Evolutionary conservation across 1,284 basidiomycete species (phyloP), one percentile per base, ranked within the genome.

Genomic region (Termitomyces sp.): DNA sequence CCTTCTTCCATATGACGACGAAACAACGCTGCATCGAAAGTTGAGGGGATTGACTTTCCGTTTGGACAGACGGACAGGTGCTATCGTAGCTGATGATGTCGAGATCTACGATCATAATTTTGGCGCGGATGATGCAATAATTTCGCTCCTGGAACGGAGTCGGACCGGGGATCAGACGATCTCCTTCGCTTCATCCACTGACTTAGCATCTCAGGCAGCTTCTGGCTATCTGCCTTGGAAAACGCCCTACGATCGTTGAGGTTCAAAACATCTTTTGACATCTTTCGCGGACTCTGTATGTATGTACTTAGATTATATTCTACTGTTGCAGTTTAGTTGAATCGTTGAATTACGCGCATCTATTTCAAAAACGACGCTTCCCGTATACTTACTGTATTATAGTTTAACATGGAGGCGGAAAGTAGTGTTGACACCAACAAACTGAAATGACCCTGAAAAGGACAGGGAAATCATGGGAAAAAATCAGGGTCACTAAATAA

Each of bases 61-160:
- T 31, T 61, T 88, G 47, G 85, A 87, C 61, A 65, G 62, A 50
- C 67, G 79, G 39, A 84, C 84, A 0, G 84, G 85, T 24, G 84
- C 82, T 13, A 80, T 87, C 49, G 64, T 86, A 6, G 82, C 81
- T 0, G 79, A 78, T 54, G 78, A 80, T 41, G 64, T 65, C 26
- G 62, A 55, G 26, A 55, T 49, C 9, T 62, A 62, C 5, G 34
- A 38, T 13, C 26, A 26, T 28, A 38, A 26, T 5, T 58, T 63
- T 60, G 63, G 65, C 26, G 54, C 61, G 31, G 74, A 78, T 45
- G 74, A 75, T 56, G 71, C 73, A 33, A 71, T 70, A 70, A 63
- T 69, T 61, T 70, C 72, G 46, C 61, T 76, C 15, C 59, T 77
- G 38, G 70, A 70, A 44, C 56, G 60, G n/a, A 55, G 55, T 17